Conservation (phyloP, 2,329 filamentous ascomycete genomes). For the Monascus ruber region DNA sequence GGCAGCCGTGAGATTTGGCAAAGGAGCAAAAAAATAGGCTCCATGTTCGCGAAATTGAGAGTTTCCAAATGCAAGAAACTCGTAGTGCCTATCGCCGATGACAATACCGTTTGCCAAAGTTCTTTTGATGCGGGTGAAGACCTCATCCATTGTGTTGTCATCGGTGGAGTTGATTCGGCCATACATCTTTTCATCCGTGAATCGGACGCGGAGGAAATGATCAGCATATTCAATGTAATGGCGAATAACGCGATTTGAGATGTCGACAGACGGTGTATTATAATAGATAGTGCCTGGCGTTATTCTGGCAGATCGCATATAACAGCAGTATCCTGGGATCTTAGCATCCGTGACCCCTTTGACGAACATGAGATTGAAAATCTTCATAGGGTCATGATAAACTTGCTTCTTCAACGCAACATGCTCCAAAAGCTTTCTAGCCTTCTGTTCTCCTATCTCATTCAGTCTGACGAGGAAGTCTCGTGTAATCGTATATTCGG, state of each 20-base stretch:
- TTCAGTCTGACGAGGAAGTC: slow-evolving; percentile 57
- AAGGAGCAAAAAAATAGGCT: slow-evolving; percentile 82
- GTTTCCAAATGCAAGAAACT: slow-evolving; percentile 90
- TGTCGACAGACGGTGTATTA: slow-evolving; percentile 66
- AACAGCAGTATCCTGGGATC: slow-evolving; percentile 61
- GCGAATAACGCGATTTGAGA: slow-evolving; percentile 76
- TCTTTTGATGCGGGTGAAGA: slow-evolving; percentile 64
- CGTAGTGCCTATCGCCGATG: slow-evolving; percentile 69
- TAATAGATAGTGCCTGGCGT: slow-evolving; percentile 78
- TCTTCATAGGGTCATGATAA: slow-evolving; percentile 58
- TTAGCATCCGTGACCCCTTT: slow-evolving; percentile 39
- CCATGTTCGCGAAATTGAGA: slow-evolving; percentile 88
- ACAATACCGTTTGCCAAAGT: slow-evolving; percentile 66
- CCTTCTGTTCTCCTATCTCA: slow-evolving; percentile 40
- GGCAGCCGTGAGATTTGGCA: slow-evolving; percentile 54
- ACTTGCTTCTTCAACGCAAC: slow-evolving; percentile 52
- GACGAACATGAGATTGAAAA: slow-evolving; percentile 48
- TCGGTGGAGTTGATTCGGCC: slow-evolving; percentile 50
- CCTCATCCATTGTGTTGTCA: slow-evolving; percentile 49
- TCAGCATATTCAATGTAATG: slow-evolving; percentile 58
- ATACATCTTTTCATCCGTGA: slow-evolving; percentile 64
- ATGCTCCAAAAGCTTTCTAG: slow-evolving; percentile 61
- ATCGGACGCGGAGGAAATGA: slow-evolving; percentile 78
- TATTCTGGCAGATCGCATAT: slow-evolving; percentile 64
- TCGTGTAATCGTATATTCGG: slow-evolving; percentile 59